Evolutionary conservation across 2,329 filamentous ascomycete genomes (phyloP).

Genomic region (Fonsecaea nubica): DNA sequence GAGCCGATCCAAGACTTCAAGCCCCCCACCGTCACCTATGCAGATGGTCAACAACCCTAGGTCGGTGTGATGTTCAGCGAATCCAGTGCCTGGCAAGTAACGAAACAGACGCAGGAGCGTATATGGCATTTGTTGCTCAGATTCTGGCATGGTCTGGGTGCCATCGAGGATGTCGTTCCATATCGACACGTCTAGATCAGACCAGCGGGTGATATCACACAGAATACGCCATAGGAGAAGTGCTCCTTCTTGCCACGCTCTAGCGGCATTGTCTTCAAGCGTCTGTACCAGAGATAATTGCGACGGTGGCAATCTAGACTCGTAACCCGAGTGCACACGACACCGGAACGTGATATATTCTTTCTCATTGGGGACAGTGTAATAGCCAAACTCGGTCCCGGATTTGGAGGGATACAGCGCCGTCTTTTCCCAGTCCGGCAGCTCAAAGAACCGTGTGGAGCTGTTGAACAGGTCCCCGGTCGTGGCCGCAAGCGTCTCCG

Average conservation of each 20-base stretch:
- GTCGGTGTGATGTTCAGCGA: conserved; percentile 41
- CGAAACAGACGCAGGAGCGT: conserved; percentile 42
- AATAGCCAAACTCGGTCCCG: conserved; percentile 42
- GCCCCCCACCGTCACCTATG: conserved; percentile 39
- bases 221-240: conserved; percentile 40
- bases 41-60: conserved; percentile 43
- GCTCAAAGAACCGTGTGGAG: conserved; percentile 28
- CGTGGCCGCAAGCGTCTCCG: conserved; percentile 12
- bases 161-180: conserved; percentile 41
- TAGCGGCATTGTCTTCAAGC: conserved; percentile 23
- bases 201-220: conserved; percentile 39
- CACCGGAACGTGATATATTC: conserved; percentile 43
- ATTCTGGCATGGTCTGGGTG: conserved; percentile 31
- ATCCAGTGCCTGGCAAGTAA: conserved; percentile 39
- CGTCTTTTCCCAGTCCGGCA: conserved; percentile 19
- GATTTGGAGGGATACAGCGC: conserved; percentile 38
- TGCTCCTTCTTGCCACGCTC: conserved; percentile 38
- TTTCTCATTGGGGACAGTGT: conserved; percentile 40
- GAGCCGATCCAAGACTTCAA: conserved; percentile 39
- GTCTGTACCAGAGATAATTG: not conserved
- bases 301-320: not conserved
- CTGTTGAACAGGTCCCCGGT: conserved; percentile 20
- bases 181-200: conserved; percentile 31
- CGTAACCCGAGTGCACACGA: conserved; percentile 18
- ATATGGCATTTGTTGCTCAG: conserved; percentile 31